phyloP scores from a whole-genome alignment of 2,329 filamentous ascomycete species.

The Trichoderma sp. region DNA sequence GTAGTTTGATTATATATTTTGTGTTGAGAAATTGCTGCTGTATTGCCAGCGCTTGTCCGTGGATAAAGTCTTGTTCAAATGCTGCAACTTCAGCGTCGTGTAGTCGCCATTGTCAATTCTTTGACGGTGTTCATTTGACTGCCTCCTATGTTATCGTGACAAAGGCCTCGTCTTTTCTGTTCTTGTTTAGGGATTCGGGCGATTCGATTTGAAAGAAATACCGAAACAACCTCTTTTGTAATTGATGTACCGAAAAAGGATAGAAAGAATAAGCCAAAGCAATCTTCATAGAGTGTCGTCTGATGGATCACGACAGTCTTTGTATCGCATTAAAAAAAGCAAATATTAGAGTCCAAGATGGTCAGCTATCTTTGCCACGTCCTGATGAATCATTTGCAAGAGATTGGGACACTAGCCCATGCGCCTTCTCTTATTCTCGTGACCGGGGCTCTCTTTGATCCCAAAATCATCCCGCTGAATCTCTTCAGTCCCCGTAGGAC shows the following conservation, averaged over 20 bases:
- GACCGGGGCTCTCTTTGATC: conserved; percentile 27
- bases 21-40: not conserved
- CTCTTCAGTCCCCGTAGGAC: conserved; percentile 51
- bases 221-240: not conserved
- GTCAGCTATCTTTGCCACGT: not conserved
- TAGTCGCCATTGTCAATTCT: not conserved
- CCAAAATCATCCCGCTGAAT: conserved; percentile 45
- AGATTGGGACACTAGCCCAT: conserved; percentile 27
- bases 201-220: not conserved
- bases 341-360: not conserved
- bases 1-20: not conserved
- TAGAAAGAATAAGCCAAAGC: not conserved
- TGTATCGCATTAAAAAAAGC: not conserved
- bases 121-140: not conserved
- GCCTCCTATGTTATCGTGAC: not conserved
- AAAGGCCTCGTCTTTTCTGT: not conserved
- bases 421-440: conserved; percentile 40
- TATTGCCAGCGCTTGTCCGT: not conserved
- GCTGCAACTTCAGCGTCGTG: not conserved
- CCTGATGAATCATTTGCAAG: not conserved
- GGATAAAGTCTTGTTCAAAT: not conserved
- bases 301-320: not conserved
- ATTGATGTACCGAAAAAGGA: not conserved
- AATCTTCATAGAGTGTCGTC: not conserved
- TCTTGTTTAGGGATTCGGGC: not conserved